phyloP scores from a whole-genome alignment of 192 early-diverging fungal species.

The Podochytrium sp. region DNA sequence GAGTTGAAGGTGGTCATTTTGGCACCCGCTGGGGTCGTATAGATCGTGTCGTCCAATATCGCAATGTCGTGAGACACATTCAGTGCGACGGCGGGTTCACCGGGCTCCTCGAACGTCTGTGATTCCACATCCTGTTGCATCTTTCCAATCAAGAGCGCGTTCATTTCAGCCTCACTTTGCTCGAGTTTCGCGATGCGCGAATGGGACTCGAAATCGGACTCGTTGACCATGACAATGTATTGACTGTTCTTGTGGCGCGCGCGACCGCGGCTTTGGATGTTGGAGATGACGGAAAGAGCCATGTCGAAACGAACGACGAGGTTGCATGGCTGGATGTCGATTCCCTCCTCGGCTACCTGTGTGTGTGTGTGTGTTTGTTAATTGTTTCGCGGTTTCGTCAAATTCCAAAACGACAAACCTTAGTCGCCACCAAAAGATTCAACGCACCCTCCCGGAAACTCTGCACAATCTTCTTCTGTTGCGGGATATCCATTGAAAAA shows the following conservation, averaged over 20 bases:
- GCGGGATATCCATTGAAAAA: conserved; percentile 35
- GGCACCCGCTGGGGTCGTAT: background rate
- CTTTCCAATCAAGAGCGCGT: background rate
- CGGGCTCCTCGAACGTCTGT: background rate
- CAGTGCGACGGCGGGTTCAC: background rate
- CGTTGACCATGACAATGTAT: conserved; percentile 65
- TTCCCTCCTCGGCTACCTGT: conserved; percentile 91
- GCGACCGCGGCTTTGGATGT: conserved; percentile 91
- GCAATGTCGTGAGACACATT: background rate
- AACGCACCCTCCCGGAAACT: conserved; percentile 69
- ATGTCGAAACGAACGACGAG: conserved; percentile 83
- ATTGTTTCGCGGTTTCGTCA: no score
- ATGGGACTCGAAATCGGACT: conserved; percentile 34
- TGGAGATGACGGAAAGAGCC: conserved; percentile 63
- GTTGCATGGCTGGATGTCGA: conserved; percentile 93
- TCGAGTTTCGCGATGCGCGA: conserved; percentile 23
- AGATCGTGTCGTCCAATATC: background rate
- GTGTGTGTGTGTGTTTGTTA: no score
- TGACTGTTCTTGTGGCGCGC: conserved; percentile 74
- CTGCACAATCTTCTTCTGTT: conserved; percentile 67
- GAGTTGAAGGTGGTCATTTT: conserved; percentile 63
- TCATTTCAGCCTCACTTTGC: conserved; percentile 36
- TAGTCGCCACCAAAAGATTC: conserved; percentile 87
- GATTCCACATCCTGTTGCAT: background rate
- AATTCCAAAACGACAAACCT: conserved; percentile 37